Conservation (phyloP, 2,329 filamentous ascomycete genomes). For the Coleophoma eucalyptorum region DNA sequence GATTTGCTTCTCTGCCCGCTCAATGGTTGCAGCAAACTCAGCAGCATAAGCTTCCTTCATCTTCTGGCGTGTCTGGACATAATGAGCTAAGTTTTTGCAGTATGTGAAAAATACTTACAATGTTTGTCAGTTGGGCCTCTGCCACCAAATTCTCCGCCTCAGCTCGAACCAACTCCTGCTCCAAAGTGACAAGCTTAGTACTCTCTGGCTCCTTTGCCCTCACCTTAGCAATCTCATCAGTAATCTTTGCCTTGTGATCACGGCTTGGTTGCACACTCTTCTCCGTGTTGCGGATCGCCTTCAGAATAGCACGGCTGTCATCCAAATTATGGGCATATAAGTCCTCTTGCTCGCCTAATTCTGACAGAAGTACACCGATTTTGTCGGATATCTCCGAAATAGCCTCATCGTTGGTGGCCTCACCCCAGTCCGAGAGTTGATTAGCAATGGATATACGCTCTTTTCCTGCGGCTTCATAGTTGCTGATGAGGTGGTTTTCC, state of each 20-base stretch:
- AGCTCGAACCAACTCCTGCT: conserved; percentile 93
- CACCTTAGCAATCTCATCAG: conserved; percentile 86
- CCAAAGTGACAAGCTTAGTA: conserved; percentile 74
- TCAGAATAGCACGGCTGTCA: conserved; percentile 76
- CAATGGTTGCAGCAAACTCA: conserved; percentile 87
- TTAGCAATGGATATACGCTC: conserved; percentile 82
- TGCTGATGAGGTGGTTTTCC: conserved; percentile 81
- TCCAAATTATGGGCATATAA: conserved; percentile 82
- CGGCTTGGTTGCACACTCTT: conserved; percentile 90
- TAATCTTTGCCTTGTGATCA: conserved; percentile 81
- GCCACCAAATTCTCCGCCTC: conserved; percentile 96
- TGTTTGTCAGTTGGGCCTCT: conserved; percentile 92
- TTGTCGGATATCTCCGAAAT: conserved; percentile 93
- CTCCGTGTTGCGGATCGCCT: conserved; percentile 93
- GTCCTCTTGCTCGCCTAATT: conserved; percentile 94
- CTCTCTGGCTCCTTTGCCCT: conserved; percentile 91
- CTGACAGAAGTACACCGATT: conserved; percentile 84
- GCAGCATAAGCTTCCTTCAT: conserved; percentile 91
- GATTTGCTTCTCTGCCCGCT: conserved; percentile 95
- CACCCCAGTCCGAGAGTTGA: conserved; percentile 95
- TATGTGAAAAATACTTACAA: conserved; percentile 53
- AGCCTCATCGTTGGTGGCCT: conserved; percentile 82
- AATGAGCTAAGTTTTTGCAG: neutral
- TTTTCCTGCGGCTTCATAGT: conserved; percentile 79
- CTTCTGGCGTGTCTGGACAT: conserved; percentile 78